phyloP scores from a whole-genome alignment of 805 yeast genomes.

The Lipomyces starkeyi region DNA sequence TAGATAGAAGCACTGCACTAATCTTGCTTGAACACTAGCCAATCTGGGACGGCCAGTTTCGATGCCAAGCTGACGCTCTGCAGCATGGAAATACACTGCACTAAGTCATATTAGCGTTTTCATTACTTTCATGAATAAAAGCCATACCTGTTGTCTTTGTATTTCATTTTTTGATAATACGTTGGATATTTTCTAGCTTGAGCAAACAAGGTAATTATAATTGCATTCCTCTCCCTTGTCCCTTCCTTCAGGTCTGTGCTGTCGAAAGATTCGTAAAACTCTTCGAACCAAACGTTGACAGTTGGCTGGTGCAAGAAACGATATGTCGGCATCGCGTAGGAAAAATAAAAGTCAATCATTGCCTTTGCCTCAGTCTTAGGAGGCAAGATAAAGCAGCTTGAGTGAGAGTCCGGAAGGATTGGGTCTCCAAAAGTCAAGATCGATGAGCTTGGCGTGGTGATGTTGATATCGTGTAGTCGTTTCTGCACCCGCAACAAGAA shows the following conservation, averaged over 20 bases:
- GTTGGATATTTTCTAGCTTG: constrained; percentile 28
- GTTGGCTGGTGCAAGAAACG: constrained; percentile 32
- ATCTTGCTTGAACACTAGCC: constrained; percentile 31
- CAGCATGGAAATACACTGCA: constrained; percentile 26
- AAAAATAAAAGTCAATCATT: constrained; percentile 26
- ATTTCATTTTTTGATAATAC: not conserved
- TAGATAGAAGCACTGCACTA: constrained; percentile 31
- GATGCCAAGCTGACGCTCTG: constrained; percentile 23
- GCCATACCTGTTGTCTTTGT: constrained; percentile 14
- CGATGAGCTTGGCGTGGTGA: not conserved
- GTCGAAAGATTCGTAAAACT: constrained; percentile 27
- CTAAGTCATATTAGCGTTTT: not conserved
- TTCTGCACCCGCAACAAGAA: constrained; percentile 26
- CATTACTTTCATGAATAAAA: too few species aligned
- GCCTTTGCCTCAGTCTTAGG: constrained; percentile 21
- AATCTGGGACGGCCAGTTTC: constrained; percentile 30
- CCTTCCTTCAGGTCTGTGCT: constrained; percentile 12
- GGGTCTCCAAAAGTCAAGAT: constrained; percentile 33
- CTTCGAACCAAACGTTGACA: constrained; percentile 29
- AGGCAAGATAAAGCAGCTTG: constrained; percentile 26
- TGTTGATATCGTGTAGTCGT: constrained; percentile 20
- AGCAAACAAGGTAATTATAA: constrained; percentile 25
- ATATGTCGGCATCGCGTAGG: constrained; percentile 35
- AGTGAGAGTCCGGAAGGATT: constrained; percentile 15
- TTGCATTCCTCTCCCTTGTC: constrained; percentile 27